Evolutionary conservation across 176 grass and related monocot species (phyloP).

Genomic region (Elaeis guineensis): DNA sequence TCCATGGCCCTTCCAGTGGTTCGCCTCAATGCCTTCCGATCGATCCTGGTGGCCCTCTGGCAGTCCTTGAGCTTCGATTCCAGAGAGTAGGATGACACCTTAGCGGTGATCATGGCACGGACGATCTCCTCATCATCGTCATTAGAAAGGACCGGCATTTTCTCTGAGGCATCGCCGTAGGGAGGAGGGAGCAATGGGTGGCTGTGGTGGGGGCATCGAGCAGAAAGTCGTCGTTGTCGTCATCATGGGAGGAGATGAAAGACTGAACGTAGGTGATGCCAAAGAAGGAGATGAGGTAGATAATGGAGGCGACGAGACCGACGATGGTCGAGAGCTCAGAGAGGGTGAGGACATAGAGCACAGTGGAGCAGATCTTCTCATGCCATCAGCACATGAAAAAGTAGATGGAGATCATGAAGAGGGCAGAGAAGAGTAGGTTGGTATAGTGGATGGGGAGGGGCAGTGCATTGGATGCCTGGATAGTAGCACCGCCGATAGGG

Average conservation of each 20-base stretch:
- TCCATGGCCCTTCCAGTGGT: background rate
- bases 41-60: slow-evolving; percentile 3
- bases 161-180: background rate
- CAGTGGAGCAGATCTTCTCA: background rate
- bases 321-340: slow-evolving; percentile 5
- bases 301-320: slow-evolving; percentile 8
- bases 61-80: slow-evolving; percentile 4
- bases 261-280: slow-evolving; percentile 12
- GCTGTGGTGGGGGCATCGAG: background rate
- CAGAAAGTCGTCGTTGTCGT: slow-evolving; percentile 3
- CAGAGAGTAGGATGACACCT: slow-evolving; percentile 1
- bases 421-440: slow-evolving; percentile 8
- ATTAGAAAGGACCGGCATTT: no score
- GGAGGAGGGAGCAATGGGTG: background rate
- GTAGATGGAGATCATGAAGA: slow-evolving; percentile 5
- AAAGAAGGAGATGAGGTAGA: slow-evolving; percentile 12
- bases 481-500: no score
- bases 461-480: slow-evolving; percentile 10
- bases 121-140: slow-evolving; percentile 10
- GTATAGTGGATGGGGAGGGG: slow-evolving; percentile 12
- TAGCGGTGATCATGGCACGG: background rate
- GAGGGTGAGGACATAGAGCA: slow-evolving; percentile 3
- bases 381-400: slow-evolving; percentile 6
- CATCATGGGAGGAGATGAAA: background rate
- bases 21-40: slow-evolving; percentile 1